A percentile compares a stretch with the other conserved stretches of the same genome.
These are phyloP conservation scores for Globisporangium spinosum DNA, from an alignment of 352 stramenopile genomes.

Conservation along the genomic window DNA sequence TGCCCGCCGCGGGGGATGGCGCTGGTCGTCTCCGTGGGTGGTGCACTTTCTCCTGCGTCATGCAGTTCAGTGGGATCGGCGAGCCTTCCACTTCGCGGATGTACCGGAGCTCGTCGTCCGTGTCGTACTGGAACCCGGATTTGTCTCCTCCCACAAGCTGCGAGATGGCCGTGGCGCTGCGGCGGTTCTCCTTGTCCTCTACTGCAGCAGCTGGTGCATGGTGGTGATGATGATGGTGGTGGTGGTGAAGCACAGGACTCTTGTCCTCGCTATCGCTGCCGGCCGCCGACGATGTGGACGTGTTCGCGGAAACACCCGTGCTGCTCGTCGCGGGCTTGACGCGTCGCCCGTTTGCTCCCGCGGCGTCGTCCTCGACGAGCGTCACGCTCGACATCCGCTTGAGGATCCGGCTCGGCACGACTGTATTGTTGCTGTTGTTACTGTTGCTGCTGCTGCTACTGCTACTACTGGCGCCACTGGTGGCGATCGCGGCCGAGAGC, in stretches of 20 bases:
- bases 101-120: slow-evolving; percentile 27
- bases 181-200: slow-evolving; percentile 4
- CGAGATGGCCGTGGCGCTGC: not conserved
- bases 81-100: slow-evolving; percentile 22
- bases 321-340: slow-evolving; percentile 11
- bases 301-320: not conserved
- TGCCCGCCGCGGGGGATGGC: slow-evolving; percentile 29
- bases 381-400: slow-evolving; percentile 47
- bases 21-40: slow-evolving; percentile 34
- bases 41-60: slow-evolving; percentile 44
- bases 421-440: slow-evolving; percentile 6
- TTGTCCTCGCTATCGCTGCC: slow-evolving; percentile 20
- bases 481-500: slow-evolving; percentile 8
- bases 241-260: slow-evolving; percentile 12
- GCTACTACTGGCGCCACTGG: not conserved
- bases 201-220: not conserved
- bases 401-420: slow-evolving; percentile 28
- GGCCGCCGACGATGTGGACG: slow-evolving; percentile 13
- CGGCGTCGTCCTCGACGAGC: slow-evolving; percentile 30
- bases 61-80: slow-evolving; percentile 37
- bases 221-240: not conserved
- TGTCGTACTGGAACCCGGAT: slow-evolving; percentile 20
- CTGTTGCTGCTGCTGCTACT: slow-evolving; percentile 15
- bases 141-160: slow-evolving; percentile 9
- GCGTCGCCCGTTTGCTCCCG: slow-evolving; percentile 11